Base-by-base conservation (phyloP, 352 stramenopile genomes). In the Globisporangium paddicum region DNA sequence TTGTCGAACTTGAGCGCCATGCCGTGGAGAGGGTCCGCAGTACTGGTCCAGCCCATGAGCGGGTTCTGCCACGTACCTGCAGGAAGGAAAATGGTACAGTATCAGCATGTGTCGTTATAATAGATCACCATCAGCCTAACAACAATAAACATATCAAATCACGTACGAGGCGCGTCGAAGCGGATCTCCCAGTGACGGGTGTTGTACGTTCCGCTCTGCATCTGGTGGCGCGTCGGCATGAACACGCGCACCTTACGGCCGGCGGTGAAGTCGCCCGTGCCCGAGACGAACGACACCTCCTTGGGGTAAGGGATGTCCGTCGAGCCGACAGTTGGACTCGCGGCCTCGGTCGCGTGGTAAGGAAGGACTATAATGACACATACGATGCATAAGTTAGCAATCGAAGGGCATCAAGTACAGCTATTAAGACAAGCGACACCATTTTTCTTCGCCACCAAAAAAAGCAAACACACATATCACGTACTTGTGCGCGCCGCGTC, bases 11-110 rank as follows among this genome's bases (percentile, higher is more conserved):
- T 90, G 67, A 95, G 68, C 62, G 87, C 75, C 56, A 95, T 73
- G 62, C 71, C 85, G 37, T 91, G 77, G 64, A 97, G 84, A 49
- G 92, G 71, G 72, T 98, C 93, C 26, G 82, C 82, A 41, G 79
- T 94, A 55, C 75, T 93, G 32, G 89, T 96, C 93, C 93, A 98
- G 58, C 91, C 91, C 93, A 98, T 98, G 30, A 98, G 77, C 25
- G 91, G 89, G 78, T 98, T 98, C 23, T 81, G 70, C 93, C 93
- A 98, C 63, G 79, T 90, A 52, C 45, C 45, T 51, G 45, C 35
- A 23, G n/a, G 2, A n/a, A 19, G n/a, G 14, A 41, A 25, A 35
- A 4, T 10, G 21, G 16, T 44, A 26, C 14, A 35, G 30, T 28
- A 16, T 51, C 11, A 51, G 44, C 23, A 28, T 7, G 41, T 13